Evolutionary conservation across 345 rosid genomes (phyloP).

Genomic region (Populus nigra): DNA sequence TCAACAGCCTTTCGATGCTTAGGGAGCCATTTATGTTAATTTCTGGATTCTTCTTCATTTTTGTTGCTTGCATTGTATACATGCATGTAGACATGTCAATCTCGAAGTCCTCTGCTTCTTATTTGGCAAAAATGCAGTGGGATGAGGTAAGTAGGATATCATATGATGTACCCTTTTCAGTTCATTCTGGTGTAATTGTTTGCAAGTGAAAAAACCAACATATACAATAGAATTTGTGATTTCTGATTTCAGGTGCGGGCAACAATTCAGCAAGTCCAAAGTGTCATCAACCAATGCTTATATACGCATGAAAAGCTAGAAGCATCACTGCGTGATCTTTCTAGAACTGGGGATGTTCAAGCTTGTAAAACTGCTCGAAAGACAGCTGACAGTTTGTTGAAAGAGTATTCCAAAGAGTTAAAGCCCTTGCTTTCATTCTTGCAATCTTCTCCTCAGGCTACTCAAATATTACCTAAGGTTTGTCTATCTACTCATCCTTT

Average conservation of each 20-base stretch:
- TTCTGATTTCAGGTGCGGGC: conserved; percentile 61
- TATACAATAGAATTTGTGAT: not conserved
- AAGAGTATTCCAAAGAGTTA: conserved; percentile 76
- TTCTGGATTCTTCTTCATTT: conserved; percentile 68
- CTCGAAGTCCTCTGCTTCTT: conserved; percentile 87
- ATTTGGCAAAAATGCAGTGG: conserved; percentile 94
- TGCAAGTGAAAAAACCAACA: not conserved
- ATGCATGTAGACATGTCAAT: conserved; percentile 79
- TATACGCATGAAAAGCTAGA: conserved; percentile 74
- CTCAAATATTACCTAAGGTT: conserved; percentile 79
- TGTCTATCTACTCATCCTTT: not conserved
- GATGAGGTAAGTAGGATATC: conserved; percentile 63
- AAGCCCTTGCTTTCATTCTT: conserved; percentile 57
- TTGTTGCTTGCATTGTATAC: conserved; percentile 68
- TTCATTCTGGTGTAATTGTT: not conserved
- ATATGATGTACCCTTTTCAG: not conserved
- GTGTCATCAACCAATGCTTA: conserved; percentile 61
- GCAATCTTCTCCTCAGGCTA: conserved; percentile 68
- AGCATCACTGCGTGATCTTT: conserved; percentile 81
- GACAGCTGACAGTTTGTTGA: conserved; percentile 64
- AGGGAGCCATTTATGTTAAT: conserved; percentile 89
- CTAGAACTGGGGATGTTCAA: conserved; percentile 88
- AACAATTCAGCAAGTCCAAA: conserved; percentile 59
- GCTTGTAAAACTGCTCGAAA: conserved; percentile 87
- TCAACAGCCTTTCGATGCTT: conserved; percentile 73